Conservation (phyloP, 768 basidiomycete genomes). For the Filobasidium wieringae region DNA sequence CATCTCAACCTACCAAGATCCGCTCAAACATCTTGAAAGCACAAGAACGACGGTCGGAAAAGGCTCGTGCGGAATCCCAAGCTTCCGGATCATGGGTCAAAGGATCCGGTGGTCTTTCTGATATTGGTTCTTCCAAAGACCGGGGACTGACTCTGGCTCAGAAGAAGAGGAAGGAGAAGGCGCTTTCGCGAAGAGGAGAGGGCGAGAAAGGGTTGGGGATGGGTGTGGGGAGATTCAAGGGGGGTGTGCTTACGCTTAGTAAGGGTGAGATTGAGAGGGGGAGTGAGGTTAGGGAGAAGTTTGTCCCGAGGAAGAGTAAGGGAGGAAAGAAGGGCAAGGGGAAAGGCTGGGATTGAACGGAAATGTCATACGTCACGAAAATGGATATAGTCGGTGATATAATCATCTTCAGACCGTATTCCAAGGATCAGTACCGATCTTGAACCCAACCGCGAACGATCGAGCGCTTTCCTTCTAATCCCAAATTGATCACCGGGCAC, state of each 20-base stretch:
- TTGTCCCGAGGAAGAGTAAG: background rate
- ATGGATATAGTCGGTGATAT: too few species aligned
- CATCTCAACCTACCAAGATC: slow-evolving; percentile 28
- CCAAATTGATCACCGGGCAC: too few species aligned
- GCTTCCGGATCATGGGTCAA: slow-evolving; percentile 26
- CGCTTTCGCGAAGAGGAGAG: slow-evolving; percentile 14
- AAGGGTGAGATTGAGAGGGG: slow-evolving; percentile 34
- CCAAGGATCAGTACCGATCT: too few species aligned
- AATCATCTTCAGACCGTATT: too few species aligned
- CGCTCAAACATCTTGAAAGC: slow-evolving; percentile 32
- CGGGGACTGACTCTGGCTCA: slow-evolving; percentile 14
- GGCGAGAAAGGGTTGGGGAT: slow-evolving; percentile 32
- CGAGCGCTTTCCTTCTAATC: too few species aligned
- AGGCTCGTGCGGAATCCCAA: slow-evolving; percentile 23
- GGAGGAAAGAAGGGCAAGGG: background rate
- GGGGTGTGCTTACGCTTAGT: slow-evolving; percentile 33
- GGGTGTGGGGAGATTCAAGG: slow-evolving; percentile 35
- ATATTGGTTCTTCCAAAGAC: slow-evolving; percentile 11
- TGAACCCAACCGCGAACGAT: too few species aligned
- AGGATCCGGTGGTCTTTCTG: slow-evolving; percentile 23
- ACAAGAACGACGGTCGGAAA: slow-evolving; percentile 19
- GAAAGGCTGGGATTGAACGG: background rate
- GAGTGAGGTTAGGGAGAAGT: slow-evolving; percentile 4
- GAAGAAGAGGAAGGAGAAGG: slow-evolving; percentile 25
- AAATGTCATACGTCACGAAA: too few species aligned